Base-by-base conservation (phyloP, 1,284 basidiomycete genomes). In the Moesziomyces sp. region DNA sequence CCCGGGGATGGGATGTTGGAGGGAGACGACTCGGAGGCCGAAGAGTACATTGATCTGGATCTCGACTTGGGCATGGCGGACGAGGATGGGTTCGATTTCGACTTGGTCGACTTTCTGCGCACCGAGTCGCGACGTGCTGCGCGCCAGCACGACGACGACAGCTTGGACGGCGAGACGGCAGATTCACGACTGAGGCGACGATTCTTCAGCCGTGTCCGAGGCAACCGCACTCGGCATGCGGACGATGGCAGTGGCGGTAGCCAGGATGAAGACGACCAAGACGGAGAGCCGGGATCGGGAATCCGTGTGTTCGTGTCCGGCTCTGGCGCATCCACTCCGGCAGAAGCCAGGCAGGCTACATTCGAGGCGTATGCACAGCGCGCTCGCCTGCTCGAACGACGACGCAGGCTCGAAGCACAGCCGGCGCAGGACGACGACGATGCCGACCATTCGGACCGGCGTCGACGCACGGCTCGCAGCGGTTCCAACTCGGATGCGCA, bases 351-450 rank as follows among this genome's bases (percentile, higher is more conserved):
- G 24, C 70, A 63, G 24, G 70, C 70, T 2, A 74, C 65, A 13
- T 74, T 74, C 30, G 70, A 74, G 30, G 70, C 70, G 7, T 74
- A 74, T 14, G 70, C 70, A 4, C 57, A 63, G 28, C 54, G 69
- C 23, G 63, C 69, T 6, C 60, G 69, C 30, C 5, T 66, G 24
- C 21, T 71, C 11, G 62, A 66, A 40, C 52, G 69, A 16, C 58
- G 63, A 9, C 55, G 58, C 13, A 57, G 69, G 46, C 35, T 58
- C 30, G 61, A 69, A 24, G 16, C 45, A 1, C 59, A 58, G 28
- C 52, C 52, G 14, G 47, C 13, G 2, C 26, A 46, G 1, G 52
- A 52, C 7, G 59, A 50, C 7, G 65, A 48, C 18, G 55, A 19
- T 35, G 26, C 11, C 14, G 47, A 46, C 5, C 38, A 18, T 18